A percentile compares a stretch with the other conserved stretches of the same genome.
phyloP scores from a whole-genome alignment of 129 eudicot genomes.

The Smallanthus sonchifolius region DNA sequence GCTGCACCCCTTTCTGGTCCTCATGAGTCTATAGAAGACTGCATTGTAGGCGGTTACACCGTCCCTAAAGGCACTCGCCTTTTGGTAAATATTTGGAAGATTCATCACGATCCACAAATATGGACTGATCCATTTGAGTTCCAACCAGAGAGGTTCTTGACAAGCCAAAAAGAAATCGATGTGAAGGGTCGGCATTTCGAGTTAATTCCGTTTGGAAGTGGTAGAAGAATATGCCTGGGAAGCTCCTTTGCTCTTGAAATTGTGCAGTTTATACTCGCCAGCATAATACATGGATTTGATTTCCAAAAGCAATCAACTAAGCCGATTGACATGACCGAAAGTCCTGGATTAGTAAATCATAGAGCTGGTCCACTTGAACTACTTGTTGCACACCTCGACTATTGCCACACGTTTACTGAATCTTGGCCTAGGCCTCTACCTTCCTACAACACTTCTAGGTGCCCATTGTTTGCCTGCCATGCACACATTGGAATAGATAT shows the following conservation, averaged over 20 bases:
- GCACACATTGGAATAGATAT: no score
- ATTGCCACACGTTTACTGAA: background rate
- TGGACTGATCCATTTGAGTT: conserved; percentile 36
- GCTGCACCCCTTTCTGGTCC: conserved; percentile 35
- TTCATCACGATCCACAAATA: conserved; percentile 38
- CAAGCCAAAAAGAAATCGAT: conserved; percentile 5
- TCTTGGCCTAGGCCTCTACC: background rate
- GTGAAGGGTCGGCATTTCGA: conserved; percentile 17
- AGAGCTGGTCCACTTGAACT: conserved; percentile 21
- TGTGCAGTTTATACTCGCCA: conserved; percentile 26
- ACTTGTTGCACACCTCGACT: conserved; percentile 3
- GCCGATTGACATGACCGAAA: conserved; percentile 22
- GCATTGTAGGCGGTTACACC: conserved; percentile 23
- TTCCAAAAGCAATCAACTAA: conserved; percentile 4
- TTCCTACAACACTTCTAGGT: no score
- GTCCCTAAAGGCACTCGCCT: conserved; percentile 32
- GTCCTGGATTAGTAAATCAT: conserved; percentile 7
- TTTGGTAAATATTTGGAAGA: conserved; percentile 37
- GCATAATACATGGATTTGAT: conserved; percentile 36
- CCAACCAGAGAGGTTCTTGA: conserved; percentile 38
- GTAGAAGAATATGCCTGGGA: conserved; percentile 39
- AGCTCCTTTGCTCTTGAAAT: conserved; percentile 17
- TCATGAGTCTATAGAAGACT: conserved; percentile 31
- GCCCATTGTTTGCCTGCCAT: no score
- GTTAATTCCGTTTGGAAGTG: conserved; percentile 33